Base-by-base conservation (phyloP, 2,329 filamentous ascomycete species). In the Ophioceras dolichostomum region DNA sequence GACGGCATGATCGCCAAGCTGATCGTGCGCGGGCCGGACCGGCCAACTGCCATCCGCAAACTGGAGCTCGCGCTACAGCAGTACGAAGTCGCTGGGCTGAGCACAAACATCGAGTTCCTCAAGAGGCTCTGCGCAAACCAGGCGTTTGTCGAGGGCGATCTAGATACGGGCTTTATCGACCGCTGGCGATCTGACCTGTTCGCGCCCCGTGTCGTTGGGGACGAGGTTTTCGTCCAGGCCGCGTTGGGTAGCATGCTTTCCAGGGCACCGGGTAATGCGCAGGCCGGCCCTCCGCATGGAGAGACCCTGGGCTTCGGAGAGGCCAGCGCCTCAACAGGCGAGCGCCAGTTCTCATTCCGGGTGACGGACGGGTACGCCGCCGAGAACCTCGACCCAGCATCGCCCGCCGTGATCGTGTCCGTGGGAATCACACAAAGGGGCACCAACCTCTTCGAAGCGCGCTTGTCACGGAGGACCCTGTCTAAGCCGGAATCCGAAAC, bases 1-100 rank as follows among this genome's bases (percentile, higher is more conserved):
- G 91, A 98, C 49, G 91, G 91, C 20, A 98, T 98, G 91, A 94
- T 98, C 47, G 85, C 91, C 32, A 98, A 98, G 62, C 73, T 98
- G 37, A 98, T 98, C 48, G 86, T 96, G 5, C 76, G 84, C 40
- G 91, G 84, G 1, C 72, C 76, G 13, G 81, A 81, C 39, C 73
- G 91, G 41, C 73, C 82, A 53, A 80, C 83, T 19, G 85, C 88
- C 4, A 80, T 98, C 35, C 78, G 83, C 41, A 93, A 85, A 57
- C 68, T 98, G 41, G 76, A 78, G 27, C 67, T 79, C 4, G 88
- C 91, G 1, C 65, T 98, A 10, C 80, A 85, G 45, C 73, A 85
- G 34, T 98, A 96, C 53, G 86, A 98, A 59, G 79, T 98, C 10
- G 91, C 89, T 3, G 91, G 91, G 0, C 74, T 93, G 7, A 81